Evolutionary conservation across 441 rosid species (phyloP).

Genomic region (Eutrema salsugineum): DNA sequence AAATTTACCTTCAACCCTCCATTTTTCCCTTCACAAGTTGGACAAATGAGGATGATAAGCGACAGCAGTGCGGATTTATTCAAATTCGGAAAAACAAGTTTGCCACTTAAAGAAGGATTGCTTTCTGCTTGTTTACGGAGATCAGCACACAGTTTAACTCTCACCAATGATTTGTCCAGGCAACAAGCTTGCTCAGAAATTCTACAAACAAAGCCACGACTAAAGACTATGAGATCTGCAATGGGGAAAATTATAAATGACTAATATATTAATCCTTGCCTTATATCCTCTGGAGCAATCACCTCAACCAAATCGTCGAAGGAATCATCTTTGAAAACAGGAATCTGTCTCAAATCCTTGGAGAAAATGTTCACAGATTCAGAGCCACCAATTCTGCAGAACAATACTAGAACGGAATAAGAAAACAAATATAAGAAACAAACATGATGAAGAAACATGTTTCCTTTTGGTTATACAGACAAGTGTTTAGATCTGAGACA

Average conservation of each 20-base stretch:
- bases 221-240: constrained; percentile 2
- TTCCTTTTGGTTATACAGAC: too few relatives aligned
- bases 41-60: constrained; percentile 33
- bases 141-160: constrained; percentile 26
- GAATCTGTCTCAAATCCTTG: constrained; percentile 27
- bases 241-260: background rate
- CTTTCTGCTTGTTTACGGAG: constrained; percentile 17
- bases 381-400: constrained; percentile 29
- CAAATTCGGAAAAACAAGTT: constrained; percentile 22
- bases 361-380: constrained; percentile 15
- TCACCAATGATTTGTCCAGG: constrained; percentile 15
- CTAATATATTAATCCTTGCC: constrained; percentile 20
- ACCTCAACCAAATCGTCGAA: constrained; percentile 27
- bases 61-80: constrained; percentile 22
- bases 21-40: background rate
- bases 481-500: too few relatives aligned
- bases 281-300: constrained; percentile 20
- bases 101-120: constrained; percentile 28
- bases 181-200: background rate
- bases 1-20: constrained; percentile 28
- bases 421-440: background rate
- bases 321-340: constrained; percentile 24
- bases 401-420: background rate
- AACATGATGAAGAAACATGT: too few relatives aligned
- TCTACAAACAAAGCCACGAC: constrained; percentile 12